These are phyloP conservation scores for Fusarium decemcellulare DNA, from an alignment of 2,329 filamentous ascomycete genomes.

Conservation along the genomic window DNA sequence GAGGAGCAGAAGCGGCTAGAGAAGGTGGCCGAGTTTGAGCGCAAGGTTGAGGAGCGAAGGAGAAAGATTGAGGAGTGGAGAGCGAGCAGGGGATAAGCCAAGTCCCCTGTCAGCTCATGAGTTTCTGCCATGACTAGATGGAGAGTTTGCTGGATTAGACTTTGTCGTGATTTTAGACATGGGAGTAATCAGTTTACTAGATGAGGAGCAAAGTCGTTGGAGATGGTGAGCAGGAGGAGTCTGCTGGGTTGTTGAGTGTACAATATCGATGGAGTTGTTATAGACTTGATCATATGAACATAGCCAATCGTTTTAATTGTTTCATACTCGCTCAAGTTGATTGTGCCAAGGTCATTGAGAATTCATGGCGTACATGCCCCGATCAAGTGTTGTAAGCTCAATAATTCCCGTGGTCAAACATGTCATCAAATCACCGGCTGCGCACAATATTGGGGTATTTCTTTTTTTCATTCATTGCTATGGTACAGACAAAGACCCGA, in stretches of 20 bases:
- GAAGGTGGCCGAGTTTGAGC: conserved; percentile 73
- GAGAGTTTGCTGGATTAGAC: conserved; percentile 23
- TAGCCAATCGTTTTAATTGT: conserved; percentile 16
- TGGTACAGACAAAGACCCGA: conserved; percentile 54
- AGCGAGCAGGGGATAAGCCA: conserved; percentile 48
- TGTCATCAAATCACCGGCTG: too few species aligned
- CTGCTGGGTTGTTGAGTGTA: conserved; percentile 23
- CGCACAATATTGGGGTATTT: conserved; percentile 19
- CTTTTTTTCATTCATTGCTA: conserved; percentile 49
- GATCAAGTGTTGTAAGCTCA: too few species aligned
- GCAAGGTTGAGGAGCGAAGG: conserved; percentile 66
- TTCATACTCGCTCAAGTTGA: too few species aligned
- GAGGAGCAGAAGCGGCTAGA: conserved; percentile 68
- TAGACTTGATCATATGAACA: conserved; percentile 38
- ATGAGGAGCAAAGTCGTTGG: conserved; percentile 12
- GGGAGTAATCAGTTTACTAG: conserved; percentile 23
- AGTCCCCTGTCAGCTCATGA: background rate
- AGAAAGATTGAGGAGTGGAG: conserved; percentile 64
- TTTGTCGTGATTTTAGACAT: conserved; percentile 29
- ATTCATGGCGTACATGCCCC: too few species aligned
- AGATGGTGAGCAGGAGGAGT: conserved; percentile 5
- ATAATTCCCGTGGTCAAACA: too few species aligned
- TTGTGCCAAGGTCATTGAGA: too few species aligned
- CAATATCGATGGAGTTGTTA: conserved; percentile 29
- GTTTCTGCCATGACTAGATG: background rate